These are phyloP conservation scores for Collybia sp. DNA, from an alignment of 768 basidiomycete genomes.

Conservation along the genomic window DNA sequence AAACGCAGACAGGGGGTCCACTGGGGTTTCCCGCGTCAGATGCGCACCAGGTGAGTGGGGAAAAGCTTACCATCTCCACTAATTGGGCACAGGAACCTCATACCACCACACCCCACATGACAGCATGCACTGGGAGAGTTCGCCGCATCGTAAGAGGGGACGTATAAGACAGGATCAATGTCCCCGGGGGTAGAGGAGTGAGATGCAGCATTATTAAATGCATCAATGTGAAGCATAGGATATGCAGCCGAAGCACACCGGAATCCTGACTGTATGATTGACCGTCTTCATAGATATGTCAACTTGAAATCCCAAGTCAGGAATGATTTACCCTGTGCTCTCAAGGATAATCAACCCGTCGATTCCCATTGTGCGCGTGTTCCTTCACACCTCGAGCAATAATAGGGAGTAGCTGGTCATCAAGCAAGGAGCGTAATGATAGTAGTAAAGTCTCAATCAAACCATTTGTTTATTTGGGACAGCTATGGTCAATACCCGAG, in stretches of 20 bases:
- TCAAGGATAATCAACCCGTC: conserved; percentile 83
- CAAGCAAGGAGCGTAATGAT: not conserved
- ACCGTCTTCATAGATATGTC: conserved; percentile 37
- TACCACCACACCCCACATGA: conserved; percentile 71
- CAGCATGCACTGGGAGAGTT: conserved; percentile 72
- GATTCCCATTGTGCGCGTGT: conserved; percentile 50
- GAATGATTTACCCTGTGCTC: conserved; percentile 54
- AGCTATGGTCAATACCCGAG: not conserved
- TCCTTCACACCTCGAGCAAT: not conserved
- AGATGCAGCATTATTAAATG: conserved; percentile 68
- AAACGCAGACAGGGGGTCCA: conserved; percentile 87
- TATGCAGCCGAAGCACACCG: conserved; percentile 72
- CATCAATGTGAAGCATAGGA: conserved; percentile 82
- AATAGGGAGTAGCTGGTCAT: not conserved
- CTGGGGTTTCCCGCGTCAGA: conserved; percentile 30
- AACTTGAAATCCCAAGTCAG: conserved; percentile 12
- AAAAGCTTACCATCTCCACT: conserved; percentile 71
- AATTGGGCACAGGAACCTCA: conserved; percentile 76
- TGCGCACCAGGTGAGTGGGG: not conserved
- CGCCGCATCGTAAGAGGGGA: conserved; percentile 41
- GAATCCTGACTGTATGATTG: conserved; percentile 91
- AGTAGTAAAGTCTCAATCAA: too few species aligned
- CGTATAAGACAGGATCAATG: conserved; percentile 73
- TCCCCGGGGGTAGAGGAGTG: conserved; percentile 48
- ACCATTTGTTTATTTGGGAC: too few species aligned